A percentile compares a stretch with the other conserved stretches of the same genome.
Conservation (phyloP, 1,139 yeast species). For the Zygoascus hellenicus region DNA sequence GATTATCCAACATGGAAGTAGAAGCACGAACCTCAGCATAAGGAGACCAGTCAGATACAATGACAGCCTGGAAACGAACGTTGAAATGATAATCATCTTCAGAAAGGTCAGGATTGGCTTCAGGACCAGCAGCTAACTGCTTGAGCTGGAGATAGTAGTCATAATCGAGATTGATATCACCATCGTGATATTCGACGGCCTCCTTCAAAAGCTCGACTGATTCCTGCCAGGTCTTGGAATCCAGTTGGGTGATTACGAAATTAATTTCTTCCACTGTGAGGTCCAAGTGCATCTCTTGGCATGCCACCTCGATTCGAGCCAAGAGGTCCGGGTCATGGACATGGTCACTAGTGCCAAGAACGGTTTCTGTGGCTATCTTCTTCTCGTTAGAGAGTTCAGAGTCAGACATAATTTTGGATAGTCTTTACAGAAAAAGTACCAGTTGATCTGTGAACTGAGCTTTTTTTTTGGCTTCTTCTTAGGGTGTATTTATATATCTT, state of each 20-base stretch:
- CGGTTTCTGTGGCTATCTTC: neutral
- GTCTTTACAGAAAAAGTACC: no score
- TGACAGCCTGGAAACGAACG: constrained; percentile 36
- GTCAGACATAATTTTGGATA: no score
- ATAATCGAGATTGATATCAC: constrained; percentile 43
- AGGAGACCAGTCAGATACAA: constrained; percentile 44
- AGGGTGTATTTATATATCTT: no score
- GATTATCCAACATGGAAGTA: constrained; percentile 43
- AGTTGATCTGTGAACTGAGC: no score
- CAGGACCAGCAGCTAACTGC: constrained; percentile 23
- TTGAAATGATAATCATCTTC: constrained; percentile 33
- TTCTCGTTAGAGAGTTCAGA: no score
- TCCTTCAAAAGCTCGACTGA: constrained; percentile 40
- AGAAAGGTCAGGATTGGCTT: constrained; percentile 13
- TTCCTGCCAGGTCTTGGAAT: constrained; percentile 28
- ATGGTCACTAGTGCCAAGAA: neutral
- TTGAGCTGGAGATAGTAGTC: constrained; percentile 23
- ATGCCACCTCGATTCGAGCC: constrained; percentile 9
- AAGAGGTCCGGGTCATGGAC: constrained; percentile 5
- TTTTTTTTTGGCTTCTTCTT: no score
- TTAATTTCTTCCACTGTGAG: constrained; percentile 14
- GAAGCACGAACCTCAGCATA: constrained; percentile 47
- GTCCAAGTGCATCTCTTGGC: constrained; percentile 9
- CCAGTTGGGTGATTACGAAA: constrained; percentile 40
- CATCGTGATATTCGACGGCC: constrained; percentile 39